Evolutionary conservation across 371 early-diverging fungal genomes (phyloP), one percentile per base, ranked within the genome.

Genomic region (Mycotypha africana): DNA sequence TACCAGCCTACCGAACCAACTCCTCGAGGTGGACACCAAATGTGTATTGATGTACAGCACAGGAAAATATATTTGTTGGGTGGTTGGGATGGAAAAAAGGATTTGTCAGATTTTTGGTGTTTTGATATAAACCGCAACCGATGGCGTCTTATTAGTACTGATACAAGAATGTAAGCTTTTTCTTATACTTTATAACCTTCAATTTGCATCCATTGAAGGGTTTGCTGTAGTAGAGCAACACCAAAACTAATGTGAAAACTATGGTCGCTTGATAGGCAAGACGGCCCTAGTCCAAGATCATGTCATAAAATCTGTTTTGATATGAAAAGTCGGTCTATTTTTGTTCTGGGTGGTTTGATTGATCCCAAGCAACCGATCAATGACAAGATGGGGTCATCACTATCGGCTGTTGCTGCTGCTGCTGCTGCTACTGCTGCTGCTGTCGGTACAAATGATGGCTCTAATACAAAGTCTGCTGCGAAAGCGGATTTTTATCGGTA

Each of bases 251-350:
- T 23, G 5, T 19, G 19, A 6, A 8, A 28, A 28, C 12, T 8
- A 28, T 28, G 30, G n/a, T n/a, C n/a, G n/a, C n/a, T n/a, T n/a
- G 8, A 28, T 28, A 33, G 34, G 5, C 39, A 51, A 26, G 85
- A 85, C 20, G 95, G 95, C 0, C 99, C 99, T 0, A 77, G 84
- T 21, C 84, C 91, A 16, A 73, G 97, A 10, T 92, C 93, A 9
- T 95, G 95, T 65, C 97, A 97, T 64, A 89, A 90, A 53, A 88
- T 94, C 28, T 87, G 90, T 58, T 86, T 86, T 62, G 95, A 96
- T 56, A 78, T 89, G 3, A 63, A 63, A 10, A 75, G 74, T 21
- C 74, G 78, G 36, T 78, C 75, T 6, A 76, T 97, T 5, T 97
- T 88, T 62, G 68, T 91, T 2, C 58, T 93, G 40, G 98, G 98